A percentile compares a stretch with the other conserved stretches of the same genome.
phyloP scores from a whole-genome alignment of 2,329 filamentous ascomycete species.

The Alternaria sp. region DNA sequence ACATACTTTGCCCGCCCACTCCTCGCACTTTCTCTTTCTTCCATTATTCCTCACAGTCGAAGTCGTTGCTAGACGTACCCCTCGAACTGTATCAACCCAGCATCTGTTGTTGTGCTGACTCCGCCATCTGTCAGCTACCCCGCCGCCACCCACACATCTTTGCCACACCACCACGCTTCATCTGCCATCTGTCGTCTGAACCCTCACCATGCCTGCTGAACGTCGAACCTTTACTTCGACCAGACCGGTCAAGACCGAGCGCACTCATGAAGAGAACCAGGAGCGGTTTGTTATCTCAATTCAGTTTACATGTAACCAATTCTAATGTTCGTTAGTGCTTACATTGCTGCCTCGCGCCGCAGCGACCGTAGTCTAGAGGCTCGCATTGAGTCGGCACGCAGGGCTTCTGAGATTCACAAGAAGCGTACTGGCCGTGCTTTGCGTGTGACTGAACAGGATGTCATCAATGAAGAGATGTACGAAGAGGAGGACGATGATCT shows the following conservation, averaged over 20 bases:
- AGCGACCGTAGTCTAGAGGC: conserved; percentile 89
- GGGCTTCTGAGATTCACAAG: conserved; percentile 92
- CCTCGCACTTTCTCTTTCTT: conserved; percentile 15
- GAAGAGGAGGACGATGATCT: conserved; percentile 90
- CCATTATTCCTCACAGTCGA: conserved; percentile 24
- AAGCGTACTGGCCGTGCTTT: conserved; percentile 83
- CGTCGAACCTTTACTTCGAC: conserved; percentile 43
- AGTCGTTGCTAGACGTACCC: conserved; percentile 33
- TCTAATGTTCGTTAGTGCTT: conserved; percentile 67
- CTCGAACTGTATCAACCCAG: conserved; percentile 18
- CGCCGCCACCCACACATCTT: conserved; percentile 20
- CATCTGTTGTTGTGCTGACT: conserved; percentile 11
- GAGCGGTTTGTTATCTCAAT: conserved; percentile 62
- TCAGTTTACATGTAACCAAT: neutral
- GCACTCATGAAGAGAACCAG: conserved; percentile 82
- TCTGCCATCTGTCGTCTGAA: neutral
- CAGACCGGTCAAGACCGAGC: conserved; percentile 69
- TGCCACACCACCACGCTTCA: conserved; percentile 16
- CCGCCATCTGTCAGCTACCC: conserved; percentile 12
- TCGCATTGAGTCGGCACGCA: conserved; percentile 83
- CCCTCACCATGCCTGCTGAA: conserved; percentile 52
- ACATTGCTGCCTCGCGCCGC: conserved; percentile 88
- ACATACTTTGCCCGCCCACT: conserved; percentile 20
- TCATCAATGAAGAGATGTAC: conserved; percentile 93
- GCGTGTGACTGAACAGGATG: conserved; percentile 84